phyloP scores from a whole-genome alignment of 768 basidiomycete genomes.

The Leccinum imitatum region DNA sequence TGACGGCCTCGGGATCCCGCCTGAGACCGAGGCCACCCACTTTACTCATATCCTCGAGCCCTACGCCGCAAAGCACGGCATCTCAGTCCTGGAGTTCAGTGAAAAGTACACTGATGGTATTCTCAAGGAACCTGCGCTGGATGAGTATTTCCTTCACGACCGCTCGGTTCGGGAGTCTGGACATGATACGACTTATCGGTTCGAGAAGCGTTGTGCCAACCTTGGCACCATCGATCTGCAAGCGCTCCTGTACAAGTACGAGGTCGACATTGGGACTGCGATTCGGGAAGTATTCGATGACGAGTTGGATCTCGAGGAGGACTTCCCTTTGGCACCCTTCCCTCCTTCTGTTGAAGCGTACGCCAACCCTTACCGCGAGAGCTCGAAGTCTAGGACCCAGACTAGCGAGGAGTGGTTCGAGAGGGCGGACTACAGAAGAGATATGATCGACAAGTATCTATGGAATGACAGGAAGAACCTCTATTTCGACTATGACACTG shows the following conservation, averaged over 20 bases:
- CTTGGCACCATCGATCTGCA: conserved; percentile 96
- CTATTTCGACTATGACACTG: conserved; percentile 97
- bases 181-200: conserved; percentile 94
- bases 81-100: conserved; percentile 94
- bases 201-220: conserved; percentile 97
- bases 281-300: conserved; percentile 95
- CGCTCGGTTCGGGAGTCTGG: conserved; percentile 95
- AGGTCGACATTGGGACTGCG: conserved; percentile 97
- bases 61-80: conserved; percentile 86
- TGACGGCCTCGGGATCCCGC: conserved; percentile 92
- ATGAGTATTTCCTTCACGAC: conserved; percentile 98
- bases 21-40: conserved; percentile 97
- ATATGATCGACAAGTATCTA: conserved; percentile 87
- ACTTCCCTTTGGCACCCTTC: conserved; percentile 89
- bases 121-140: conserved; percentile 82
- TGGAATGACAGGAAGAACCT: conserved; percentile 96
- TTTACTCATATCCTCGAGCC: conserved; percentile 98
- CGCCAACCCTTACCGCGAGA: conserved; percentile 57
- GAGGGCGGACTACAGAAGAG: conserved; percentile 79
- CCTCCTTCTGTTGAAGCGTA: conserved; percentile 77
- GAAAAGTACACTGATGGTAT: conserved; percentile 90
- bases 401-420: conserved; percentile 90
- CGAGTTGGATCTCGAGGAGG: conserved; percentile 87
- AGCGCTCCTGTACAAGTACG: conserved; percentile 96
- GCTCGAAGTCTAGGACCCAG: conserved; percentile 60